A percentile compares a stretch with the other conserved stretches of the same genome.
These are phyloP conservation scores for Litsea cubeba DNA, from an alignment of 164 flowering plant genomes.

Conservation along the genomic window DNA sequence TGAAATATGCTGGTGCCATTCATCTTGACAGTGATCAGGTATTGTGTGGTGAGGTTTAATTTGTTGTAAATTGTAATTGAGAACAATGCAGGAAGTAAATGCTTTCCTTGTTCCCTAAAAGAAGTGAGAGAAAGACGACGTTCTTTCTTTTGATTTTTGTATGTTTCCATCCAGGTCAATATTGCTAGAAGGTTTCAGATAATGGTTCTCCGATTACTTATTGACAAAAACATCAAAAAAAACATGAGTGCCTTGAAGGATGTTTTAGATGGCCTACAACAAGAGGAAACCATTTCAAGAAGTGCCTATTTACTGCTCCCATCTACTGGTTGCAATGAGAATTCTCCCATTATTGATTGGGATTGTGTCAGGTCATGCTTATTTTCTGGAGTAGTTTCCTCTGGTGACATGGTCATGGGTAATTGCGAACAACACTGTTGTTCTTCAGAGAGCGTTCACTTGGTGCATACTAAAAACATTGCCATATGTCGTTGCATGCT, in stretches of 20 bases:
- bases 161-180: conserved; percentile 38
- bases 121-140: background rate
- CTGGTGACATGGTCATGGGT: conserved; percentile 6
- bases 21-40: conserved; percentile 48
- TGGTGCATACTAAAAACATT: conserved; percentile 41
- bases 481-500: conserved; percentile 43
- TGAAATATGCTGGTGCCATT: conserved; percentile 39
- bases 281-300: conserved; percentile 10
- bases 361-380: conserved; percentile 31
- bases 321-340: conserved; percentile 2
- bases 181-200: conserved; percentile 59
- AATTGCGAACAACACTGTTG: conserved; percentile 3
- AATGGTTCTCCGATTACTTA: conserved; percentile 44
- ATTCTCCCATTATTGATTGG: conserved; percentile 45
- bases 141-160: conserved; percentile 3
- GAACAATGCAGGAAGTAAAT: background rate
- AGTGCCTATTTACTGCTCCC: conserved; percentile 75
- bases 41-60: background rate
- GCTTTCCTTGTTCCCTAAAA: background rate
- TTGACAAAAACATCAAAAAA: conserved; percentile 20
- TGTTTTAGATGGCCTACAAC: conserved; percentile 15
- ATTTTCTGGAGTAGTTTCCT: conserved; percentile 9
- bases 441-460: conserved; percentile 9
- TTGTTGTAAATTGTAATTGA: background rate
- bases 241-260: conserved; percentile 28